Evolutionary conservation across 345 rosid species (phyloP), one percentile per base, ranked within the genome.

Genomic region (Syzygium aqueum): DNA sequence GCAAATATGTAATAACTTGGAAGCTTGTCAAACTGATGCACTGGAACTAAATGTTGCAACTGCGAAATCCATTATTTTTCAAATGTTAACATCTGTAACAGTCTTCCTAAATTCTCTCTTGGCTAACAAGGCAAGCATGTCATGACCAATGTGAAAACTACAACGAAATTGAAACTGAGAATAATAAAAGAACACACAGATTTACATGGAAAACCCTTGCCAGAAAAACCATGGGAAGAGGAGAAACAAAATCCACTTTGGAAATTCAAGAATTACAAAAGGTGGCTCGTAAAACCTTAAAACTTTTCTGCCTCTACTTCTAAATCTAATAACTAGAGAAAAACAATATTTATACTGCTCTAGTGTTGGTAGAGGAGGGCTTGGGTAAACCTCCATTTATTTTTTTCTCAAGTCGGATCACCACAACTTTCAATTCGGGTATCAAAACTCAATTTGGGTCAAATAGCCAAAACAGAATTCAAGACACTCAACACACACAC

Each of bases 1-100:
- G 96, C 98, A 90, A 95, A 97, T 17, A 97, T 97, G 90, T 94
- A 97, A 90, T 94, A 97, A 90, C 98, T 94, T 22, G 98, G 98
- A 88, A 91, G 94, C 91, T 92, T 91, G 87, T 96, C 98, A 73
- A 94, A 96, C 73, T 97, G 98, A 91, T 91, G 96, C 87, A 95
- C 98, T 19, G 98, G 97, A 90, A 96, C 98, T 49, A 95, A 93
- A 2, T 94, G 96, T 89, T 92, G 95, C 94, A 96, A 88, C 96
- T 96, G 94, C 93, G 89, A 91, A 85, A 84, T 61, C 51, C 51
- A 56, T 17, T 57, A 8, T 16, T 30, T 17, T 67, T 30, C 78
- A 67, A 67, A 67, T 30, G 78, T 67, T 30, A 67, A 4, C 12
- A 30, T 16, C 43, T 3, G 12, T 65, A 65, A 65, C 43, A 30